Conservation (phyloP, 1,284 basidiomycete genomes). For the Sporisorium exsertum region DNA sequence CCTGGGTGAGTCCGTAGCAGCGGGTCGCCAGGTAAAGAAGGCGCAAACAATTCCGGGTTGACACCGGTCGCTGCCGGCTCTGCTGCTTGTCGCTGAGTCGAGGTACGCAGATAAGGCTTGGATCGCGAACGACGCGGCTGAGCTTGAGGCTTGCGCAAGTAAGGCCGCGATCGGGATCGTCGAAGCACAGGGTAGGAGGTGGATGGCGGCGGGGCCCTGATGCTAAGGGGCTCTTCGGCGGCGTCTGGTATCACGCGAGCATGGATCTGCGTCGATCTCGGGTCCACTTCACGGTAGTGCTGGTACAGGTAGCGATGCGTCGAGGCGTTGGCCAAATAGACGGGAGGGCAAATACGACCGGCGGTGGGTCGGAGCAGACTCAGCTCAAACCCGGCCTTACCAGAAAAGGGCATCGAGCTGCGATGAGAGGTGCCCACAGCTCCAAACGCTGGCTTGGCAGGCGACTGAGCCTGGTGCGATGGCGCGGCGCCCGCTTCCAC, state of each 20-base stretch:
- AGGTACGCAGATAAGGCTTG: slow-evolving; percentile 35
- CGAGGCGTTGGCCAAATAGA: slow-evolving; percentile 52
- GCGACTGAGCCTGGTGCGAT: not conserved
- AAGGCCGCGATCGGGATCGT: slow-evolving; percentile 45
- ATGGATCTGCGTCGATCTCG: not conserved
- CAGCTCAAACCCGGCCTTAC: slow-evolving; percentile 53
- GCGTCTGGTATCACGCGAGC: not conserved
- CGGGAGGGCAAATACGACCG: slow-evolving; percentile 27
- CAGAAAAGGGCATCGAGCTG: slow-evolving; percentile 46
- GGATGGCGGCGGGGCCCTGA: slow-evolving; percentile 3
- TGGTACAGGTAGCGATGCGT: slow-evolving; percentile 48
- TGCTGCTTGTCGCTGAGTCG: slow-evolving; percentile 15
- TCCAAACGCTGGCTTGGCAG: not conserved
- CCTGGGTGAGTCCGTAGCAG: slow-evolving; percentile 26
- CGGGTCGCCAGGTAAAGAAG: slow-evolving; percentile 48
- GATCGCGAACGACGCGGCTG: slow-evolving; percentile 47
- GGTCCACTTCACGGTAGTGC: slow-evolving; percentile 9
- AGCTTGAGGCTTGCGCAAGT: slow-evolving; percentile 24
- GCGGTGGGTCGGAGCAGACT: slow-evolving; percentile 43
- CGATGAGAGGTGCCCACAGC: slow-evolving; percentile 6
- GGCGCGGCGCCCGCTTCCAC: not conserved
- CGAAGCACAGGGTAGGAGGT: slow-evolving; percentile 31
- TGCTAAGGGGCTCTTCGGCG: not conserved
- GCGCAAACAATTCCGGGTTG: slow-evolving; percentile 38
- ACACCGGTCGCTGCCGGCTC: slow-evolving; percentile 4